These are phyloP conservation scores for Fusarium foetens DNA, from an alignment of 2,329 filamentous ascomycete species.

Conservation along the genomic window DNA sequence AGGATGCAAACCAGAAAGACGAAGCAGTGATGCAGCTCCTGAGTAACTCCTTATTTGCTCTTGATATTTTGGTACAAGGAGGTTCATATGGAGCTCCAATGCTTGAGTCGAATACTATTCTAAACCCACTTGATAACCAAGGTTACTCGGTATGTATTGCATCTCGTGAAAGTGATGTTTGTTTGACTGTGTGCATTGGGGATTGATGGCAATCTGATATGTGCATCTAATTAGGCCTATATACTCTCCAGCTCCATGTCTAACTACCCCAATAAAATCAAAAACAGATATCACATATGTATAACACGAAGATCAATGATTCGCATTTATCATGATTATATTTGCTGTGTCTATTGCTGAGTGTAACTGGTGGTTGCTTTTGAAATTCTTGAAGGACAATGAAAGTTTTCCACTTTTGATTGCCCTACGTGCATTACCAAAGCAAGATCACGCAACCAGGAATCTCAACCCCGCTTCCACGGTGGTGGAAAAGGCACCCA, in stretches of 20 bases:
- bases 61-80: rapidly evolving
- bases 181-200: neutral
- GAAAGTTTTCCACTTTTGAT: neutral
- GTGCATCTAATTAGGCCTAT: too few relatives aligned
- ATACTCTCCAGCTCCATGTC: rapidly evolving
- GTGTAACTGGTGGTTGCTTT: neutral
- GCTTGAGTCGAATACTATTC: rapidly evolving
- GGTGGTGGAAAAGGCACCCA: neutral
- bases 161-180: too few relatives aligned
- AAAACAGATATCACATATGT: rapidly evolving
- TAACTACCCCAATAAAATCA: rapidly evolving
- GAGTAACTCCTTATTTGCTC: neutral
- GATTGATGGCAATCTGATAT: neutral
- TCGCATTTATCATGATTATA: rapidly evolving
- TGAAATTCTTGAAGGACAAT: neutral
- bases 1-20: neutral
- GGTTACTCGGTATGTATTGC: too few relatives aligned
- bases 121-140: too few relatives aligned
- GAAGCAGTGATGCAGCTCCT: neutral
- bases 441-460: rapidly evolving
- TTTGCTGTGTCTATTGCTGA: neutral
- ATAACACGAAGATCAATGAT: rapidly evolving
- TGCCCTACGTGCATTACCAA: neutral
- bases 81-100: neutral
- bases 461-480: neutral